Evolutionary conservation across 352 stramenopile genomes (phyloP).

Genomic region (Phytopythium delawarense): DNA sequence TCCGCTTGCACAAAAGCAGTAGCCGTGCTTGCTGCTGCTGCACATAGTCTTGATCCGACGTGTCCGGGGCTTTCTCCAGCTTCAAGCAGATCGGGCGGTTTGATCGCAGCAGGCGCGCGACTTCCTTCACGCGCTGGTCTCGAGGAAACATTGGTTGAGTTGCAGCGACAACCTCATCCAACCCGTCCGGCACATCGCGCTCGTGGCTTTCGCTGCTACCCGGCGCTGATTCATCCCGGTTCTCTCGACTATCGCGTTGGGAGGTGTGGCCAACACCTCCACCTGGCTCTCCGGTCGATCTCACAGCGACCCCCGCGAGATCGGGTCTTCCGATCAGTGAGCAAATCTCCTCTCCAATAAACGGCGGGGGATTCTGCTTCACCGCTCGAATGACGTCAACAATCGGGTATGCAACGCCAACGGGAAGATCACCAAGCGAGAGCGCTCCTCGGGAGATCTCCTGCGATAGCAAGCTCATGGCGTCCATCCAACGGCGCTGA

Average conservation of each 20-base stretch:
- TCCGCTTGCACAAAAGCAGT: conserved; percentile 92
- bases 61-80: conserved; percentile 56
- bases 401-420: conserved; percentile 56
- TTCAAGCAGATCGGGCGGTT: conserved; percentile 69
- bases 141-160: conserved; percentile 62
- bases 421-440: conserved; percentile 49
- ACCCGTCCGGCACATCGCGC: conserved; percentile 42
- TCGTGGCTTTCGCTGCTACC: conserved; percentile 8
- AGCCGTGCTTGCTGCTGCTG: conserved; percentile 93
- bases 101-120: conserved; percentile 72
- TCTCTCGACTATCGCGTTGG: conserved; percentile 15
- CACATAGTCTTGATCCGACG: conserved; percentile 69
- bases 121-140: conserved; percentile 81
- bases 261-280: background rate
- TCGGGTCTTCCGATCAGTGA: conserved; percentile 59
- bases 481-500: conserved; percentile 18
- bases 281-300: conserved; percentile 5
- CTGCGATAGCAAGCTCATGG: conserved; percentile 53
- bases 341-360: conserved; percentile 50
- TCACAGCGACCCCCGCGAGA: conserved; percentile 31
- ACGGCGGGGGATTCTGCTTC: conserved; percentile 53
- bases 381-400: conserved; percentile 50
- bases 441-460: conserved; percentile 30
- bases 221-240: background rate
- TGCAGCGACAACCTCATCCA: conserved; percentile 47